A percentile compares a stretch with the other conserved stretches of the same genome.
Evolutionary conservation across 2,329 filamentous ascomycete species (phyloP).

Genomic region (Sclerotinia subarctica): DNA sequence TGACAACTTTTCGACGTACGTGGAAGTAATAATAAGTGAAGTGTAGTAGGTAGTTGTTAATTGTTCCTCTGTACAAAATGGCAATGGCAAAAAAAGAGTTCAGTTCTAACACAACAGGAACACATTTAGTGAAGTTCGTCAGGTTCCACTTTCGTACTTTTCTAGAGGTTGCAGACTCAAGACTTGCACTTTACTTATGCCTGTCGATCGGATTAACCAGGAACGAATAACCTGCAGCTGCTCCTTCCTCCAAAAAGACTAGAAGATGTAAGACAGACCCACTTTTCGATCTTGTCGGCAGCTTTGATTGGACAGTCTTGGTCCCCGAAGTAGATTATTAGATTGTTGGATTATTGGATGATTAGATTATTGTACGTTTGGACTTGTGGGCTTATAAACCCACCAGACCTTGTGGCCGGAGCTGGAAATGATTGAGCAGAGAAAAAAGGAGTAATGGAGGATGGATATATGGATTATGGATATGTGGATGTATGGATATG

Average conservation of each 20-base stretch:
- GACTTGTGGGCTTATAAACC: not conserved
- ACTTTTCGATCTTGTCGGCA: not conserved
- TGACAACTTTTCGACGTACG: too few species aligned
- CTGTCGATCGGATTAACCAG: constrained; percentile 6
- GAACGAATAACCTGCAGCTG: not conserved
- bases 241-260: constrained; percentile 2
- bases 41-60: too few species aligned
- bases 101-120: not conserved
- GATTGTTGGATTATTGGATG: too few species aligned
- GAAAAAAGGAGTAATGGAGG: constrained; percentile 3
- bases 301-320: not conserved
- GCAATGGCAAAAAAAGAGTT: not conserved
- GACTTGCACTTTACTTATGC: not conserved
- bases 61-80: too few species aligned
- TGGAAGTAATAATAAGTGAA: too few species aligned
- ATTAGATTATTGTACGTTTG: not conserved
- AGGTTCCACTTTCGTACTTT: not conserved
- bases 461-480: too few species aligned
- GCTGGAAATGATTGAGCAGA: not conserved
- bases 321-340: not conserved
- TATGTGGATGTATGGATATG: not conserved
- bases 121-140: not conserved
- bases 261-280: not conserved
- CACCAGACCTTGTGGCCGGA: not conserved
- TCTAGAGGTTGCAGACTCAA: too few species aligned